These are phyloP conservation scores for Quercus gilva DNA, from an alignment of 306 rosid species.

Conservation along the genomic window DNA sequence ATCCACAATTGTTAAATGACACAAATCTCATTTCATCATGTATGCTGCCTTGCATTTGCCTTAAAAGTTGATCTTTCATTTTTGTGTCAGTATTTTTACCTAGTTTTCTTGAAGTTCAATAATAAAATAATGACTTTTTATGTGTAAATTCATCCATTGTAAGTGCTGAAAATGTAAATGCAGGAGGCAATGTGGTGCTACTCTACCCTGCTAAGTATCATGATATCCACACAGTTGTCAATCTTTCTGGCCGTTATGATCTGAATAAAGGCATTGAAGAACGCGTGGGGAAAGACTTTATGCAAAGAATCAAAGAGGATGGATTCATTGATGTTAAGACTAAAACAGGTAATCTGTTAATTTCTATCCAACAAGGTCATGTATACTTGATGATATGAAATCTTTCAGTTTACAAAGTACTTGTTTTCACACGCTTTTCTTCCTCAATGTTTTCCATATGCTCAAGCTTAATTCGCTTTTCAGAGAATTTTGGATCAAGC, in stretches of 20 bases:
- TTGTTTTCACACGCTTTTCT: background rate
- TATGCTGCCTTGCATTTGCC: background rate
- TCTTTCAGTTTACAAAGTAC: background rate
- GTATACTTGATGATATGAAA: background rate
- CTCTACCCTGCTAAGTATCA: constrained; percentile 68
- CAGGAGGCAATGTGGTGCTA: constrained; percentile 76
- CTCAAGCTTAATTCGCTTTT: constrained; percentile 7
- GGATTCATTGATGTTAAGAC: constrained; percentile 62
- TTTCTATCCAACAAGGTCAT: constrained; percentile 2
- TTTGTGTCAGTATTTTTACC: background rate
- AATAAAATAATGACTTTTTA: background rate
- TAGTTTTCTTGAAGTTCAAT: background rate
- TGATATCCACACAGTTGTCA: constrained; percentile 56
- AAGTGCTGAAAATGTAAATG: background rate
- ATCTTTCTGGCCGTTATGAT: constrained; percentile 76
- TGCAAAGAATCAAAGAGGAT: constrained; percentile 54
- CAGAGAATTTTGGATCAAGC: background rate
- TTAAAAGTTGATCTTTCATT: background rate
- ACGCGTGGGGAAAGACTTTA: constrained; percentile 51
- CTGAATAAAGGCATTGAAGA: constrained; percentile 47
- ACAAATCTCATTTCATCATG: background rate
- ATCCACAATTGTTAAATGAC: background rate
- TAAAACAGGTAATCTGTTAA: constrained; percentile 42
- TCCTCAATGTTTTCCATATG: background rate
- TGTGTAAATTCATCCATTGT: background rate